Evolutionary conservation across 306 rosid species (phyloP).

Genomic region (Lablab purpureus): DNA sequence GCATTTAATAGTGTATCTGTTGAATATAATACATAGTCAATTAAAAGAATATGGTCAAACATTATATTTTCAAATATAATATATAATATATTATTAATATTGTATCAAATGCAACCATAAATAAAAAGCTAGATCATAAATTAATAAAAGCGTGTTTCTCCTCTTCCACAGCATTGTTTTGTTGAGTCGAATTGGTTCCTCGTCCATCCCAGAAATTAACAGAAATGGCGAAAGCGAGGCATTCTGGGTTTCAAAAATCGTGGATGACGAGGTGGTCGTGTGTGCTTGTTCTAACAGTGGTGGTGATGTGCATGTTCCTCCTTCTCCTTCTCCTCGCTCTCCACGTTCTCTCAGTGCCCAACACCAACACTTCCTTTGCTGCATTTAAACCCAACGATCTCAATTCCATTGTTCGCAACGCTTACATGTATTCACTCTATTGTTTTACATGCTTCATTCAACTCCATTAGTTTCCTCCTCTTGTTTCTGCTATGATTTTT

Average conservation of each 20-base stretch:
- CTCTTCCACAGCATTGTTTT: too few relatives aligned
- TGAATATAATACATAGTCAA: too few relatives aligned
- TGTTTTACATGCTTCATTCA: neutral
- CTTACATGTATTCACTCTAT: slow-evolving; percentile 43
- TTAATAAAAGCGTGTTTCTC: too few relatives aligned
- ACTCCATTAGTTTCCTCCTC: neutral
- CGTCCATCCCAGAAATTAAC: neutral
- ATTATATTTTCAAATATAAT: too few relatives aligned
- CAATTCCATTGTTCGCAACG: slow-evolving; percentile 60
- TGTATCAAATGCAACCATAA: neutral
- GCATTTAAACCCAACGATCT: slow-evolving; percentile 64
- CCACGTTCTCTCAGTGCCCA: slow-evolving; percentile 75
- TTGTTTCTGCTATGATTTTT: neutral
- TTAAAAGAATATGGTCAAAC: too few relatives aligned
- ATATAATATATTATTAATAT: too few relatives aligned
- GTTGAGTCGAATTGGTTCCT: too few relatives aligned
- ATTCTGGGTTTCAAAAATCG: slow-evolving; percentile 60
- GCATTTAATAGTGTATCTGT: too few relatives aligned
- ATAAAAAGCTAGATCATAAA: neutral
- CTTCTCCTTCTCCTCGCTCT: slow-evolving; percentile 73
- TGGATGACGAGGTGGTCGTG: slow-evolving; percentile 38
- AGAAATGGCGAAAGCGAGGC: slow-evolving; percentile 65
- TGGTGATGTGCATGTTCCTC: slow-evolving; percentile 66
- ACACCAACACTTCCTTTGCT: slow-evolving; percentile 52
- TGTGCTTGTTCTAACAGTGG: slow-evolving; percentile 57